Evolutionary conservation across 2,329 filamentous ascomycete species (phyloP), one percentile per base, ranked within the genome.

Genomic region (Aspergillus hiratsukae): DNA sequence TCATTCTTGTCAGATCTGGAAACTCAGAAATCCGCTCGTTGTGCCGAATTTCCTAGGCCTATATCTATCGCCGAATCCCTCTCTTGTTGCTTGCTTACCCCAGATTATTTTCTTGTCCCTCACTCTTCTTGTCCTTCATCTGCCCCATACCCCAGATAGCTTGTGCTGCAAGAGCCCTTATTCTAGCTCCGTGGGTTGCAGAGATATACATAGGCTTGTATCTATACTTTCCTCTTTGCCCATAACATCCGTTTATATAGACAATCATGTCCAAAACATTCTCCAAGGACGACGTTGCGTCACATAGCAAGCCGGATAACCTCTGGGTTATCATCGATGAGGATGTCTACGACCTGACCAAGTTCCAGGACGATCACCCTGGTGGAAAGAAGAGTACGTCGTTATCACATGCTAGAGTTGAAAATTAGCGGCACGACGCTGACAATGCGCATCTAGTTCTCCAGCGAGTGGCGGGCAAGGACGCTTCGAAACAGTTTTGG

Each of bases 261-360:
- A 25, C 68, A 7, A 82, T 57, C 68, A 99, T 99, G 94, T 89
- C 92, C 51, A 89, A 94, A 78, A 88, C 84, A 29, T 97, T 96
- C 74, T 88, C 87, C 54, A 82, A 86, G 63, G 83, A 83, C 79
- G 92, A 97, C 73, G 93, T 99, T 61, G 87, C 92, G 72, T 86
- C 89, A 77, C 92, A 97, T 77, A 96, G 91, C 82, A 96, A 93
- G 79, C 76, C 87, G 48, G 86, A 91, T 70, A 87, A 87, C 72
- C 81, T 97, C 59, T 97, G 87, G 85, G 90, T 97, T 69, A 85
- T 95, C 63, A 86, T 97, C 64, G 93, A 97, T 65, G 89, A 92
- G 68, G 93, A 97, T 75, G 93, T 97, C 64, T 97, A 96, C 76
- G 93, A 99, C 72, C 74, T 97, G 67, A 96, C 91, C 66, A 91